These are phyloP conservation scores for Rosa lucieae DNA, from an alignment of 306 rosid species.

Conservation along the genomic window DNA sequence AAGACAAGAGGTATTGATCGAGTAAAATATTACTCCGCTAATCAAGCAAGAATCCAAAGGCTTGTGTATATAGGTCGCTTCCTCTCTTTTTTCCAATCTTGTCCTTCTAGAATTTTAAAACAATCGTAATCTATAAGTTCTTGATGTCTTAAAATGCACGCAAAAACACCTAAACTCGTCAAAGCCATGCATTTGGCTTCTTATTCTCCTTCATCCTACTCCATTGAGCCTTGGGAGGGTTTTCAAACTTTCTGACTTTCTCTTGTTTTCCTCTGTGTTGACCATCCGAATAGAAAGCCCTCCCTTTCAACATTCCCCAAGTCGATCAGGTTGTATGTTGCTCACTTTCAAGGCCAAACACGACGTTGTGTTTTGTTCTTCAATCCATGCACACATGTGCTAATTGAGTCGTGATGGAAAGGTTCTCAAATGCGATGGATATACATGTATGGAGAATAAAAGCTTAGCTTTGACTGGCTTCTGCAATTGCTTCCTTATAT, in stretches of 20 bases:
- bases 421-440: neutral
- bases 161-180: neutral
- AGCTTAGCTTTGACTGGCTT: neutral
- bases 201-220: neutral
- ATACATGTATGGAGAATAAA: neutral
- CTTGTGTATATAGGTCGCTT: no score
- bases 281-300: neutral
- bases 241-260: conserved; percentile 3
- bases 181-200: neutral
- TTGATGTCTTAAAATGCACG: neutral
- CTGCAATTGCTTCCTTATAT: neutral
- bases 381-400: neutral
- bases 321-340: neutral
- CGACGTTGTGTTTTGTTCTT: neutral
- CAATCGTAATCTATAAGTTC: no score
- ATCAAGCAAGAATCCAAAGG: no score
- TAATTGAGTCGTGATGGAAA: neutral
- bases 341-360: neutral
- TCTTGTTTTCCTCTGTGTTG: neutral
- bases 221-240: neutral
- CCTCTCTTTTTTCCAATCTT: neutral
- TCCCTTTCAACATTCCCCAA: neutral
- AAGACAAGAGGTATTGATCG: no score
- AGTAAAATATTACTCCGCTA: no score
- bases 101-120: no score